Conservation (phyloP, 352 stramenopile genomes). For the Phytophthora tubulina region DNA sequence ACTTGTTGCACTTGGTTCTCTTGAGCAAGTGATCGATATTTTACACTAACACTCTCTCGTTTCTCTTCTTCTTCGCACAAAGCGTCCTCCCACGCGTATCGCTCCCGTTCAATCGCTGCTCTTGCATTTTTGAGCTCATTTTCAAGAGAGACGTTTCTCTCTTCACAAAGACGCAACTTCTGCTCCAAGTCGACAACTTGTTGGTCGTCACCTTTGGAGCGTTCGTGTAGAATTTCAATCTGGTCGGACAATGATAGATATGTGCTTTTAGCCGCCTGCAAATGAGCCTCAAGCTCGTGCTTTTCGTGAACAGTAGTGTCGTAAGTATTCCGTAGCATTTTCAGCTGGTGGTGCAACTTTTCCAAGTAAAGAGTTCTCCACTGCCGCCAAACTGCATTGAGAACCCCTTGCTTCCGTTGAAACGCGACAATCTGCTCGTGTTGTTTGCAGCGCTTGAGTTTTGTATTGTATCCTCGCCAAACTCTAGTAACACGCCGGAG, state of each 20-base stretch:
- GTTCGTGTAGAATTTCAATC: constrained; percentile 41
- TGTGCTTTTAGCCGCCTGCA: constrained; percentile 52
- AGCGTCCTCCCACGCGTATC: constrained; percentile 39
- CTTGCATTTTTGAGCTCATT: constrained; percentile 35
- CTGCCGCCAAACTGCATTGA: constrained; percentile 48
- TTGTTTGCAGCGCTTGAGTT: constrained; percentile 35
- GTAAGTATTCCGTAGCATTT: constrained; percentile 19
- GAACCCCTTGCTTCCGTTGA: constrained; percentile 26
- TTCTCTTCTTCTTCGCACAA: constrained; percentile 40
- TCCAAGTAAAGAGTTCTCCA: constrained; percentile 49
- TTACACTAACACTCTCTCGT: constrained; percentile 32
- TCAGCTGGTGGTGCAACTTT: constrained; percentile 27
- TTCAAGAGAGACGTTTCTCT: constrained; percentile 31
- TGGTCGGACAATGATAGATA: constrained; percentile 50
- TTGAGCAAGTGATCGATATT: constrained; percentile 48
- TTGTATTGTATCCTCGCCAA: constrained; percentile 36
- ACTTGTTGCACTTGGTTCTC: constrained; percentile 42
- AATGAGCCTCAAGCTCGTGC: constrained; percentile 54
- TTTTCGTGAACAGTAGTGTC: constrained; percentile 46
- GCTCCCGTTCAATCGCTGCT: constrained; percentile 37
- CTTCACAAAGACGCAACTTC: constrained; percentile 42
- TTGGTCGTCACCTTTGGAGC: constrained; percentile 35
- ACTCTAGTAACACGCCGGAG: constrained; percentile 23
- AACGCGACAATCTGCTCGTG: constrained; percentile 25
- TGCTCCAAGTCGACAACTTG: constrained; percentile 51